Percentiles rank a stretch among this genome's conserved stretches.
These are phyloP conservation scores for Amauroascus niger DNA, from an alignment of 2,329 filamentous ascomycete species.

Conservation along the genomic window DNA sequence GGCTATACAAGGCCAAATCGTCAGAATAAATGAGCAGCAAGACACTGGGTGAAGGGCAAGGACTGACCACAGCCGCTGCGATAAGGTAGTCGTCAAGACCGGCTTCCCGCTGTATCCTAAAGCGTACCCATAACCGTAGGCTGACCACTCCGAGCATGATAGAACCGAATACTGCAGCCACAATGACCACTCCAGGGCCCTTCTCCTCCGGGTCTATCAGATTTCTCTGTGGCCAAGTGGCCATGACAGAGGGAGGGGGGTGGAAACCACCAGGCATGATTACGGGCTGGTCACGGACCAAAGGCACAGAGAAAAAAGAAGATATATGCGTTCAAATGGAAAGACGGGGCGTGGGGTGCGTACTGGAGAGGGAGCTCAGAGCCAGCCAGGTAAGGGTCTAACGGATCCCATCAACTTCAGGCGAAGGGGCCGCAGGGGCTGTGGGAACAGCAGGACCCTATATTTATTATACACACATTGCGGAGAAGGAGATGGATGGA, in stretches of 20 bases:
- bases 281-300: not conserved
- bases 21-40: not conserved
- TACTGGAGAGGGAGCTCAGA: not conserved
- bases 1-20: not conserved
- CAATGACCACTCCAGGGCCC: not conserved
- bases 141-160: not conserved
- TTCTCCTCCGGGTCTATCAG: constrained; percentile 1
- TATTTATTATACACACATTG: not conserved
- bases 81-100: constrained; percentile 10
- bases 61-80: not conserved
- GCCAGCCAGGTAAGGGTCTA: not conserved
- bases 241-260: constrained; percentile 1
- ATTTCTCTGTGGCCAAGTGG: constrained; percentile 4
- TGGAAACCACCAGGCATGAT: constrained; percentile 9
- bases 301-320: not conserved
- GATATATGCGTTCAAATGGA: too few relatives aligned
- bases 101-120: constrained; percentile 1
- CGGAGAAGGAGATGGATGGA: not conserved
- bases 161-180: not conserved
- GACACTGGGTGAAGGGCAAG: not conserved
- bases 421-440: too few relatives aligned
- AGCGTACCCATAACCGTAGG: constrained; percentile 7
- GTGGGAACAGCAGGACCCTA: not conserved
- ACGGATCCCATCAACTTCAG: not conserved
- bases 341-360: not conserved